phyloP scores from a whole-genome alignment of 495 filamentous ascomycete species.

The Penicillium ochrochloron region DNA sequence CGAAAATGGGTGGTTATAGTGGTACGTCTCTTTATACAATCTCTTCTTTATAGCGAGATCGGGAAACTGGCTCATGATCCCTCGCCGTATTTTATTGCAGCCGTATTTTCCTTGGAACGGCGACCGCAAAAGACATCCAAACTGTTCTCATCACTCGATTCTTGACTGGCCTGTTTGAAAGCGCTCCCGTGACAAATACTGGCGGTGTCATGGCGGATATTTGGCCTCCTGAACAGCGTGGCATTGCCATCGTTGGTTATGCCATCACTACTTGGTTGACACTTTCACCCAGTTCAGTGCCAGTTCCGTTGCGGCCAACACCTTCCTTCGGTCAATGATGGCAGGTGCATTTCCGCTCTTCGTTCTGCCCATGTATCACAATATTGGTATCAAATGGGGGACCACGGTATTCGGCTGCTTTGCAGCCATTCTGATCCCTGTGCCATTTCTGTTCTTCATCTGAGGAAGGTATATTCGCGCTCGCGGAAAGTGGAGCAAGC shows the following conservation, averaged over 20 bases:
- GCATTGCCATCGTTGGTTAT: slow-evolving; percentile 59
- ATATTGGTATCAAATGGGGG: slow-evolving; percentile 61
- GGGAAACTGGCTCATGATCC: background rate
- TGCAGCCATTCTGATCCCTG: slow-evolving; percentile 41
- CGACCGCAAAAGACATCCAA: slow-evolving; percentile 68
- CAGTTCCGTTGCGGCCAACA: slow-evolving; percentile 36
- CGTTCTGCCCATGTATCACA: slow-evolving; percentile 56
- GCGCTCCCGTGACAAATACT: slow-evolving; percentile 68
- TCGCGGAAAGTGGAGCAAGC: slow-evolving; percentile 34
- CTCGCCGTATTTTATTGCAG: slow-evolving; percentile 61
- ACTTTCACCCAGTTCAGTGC: slow-evolving; percentile 20
- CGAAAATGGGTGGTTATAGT: slow-evolving; percentile 38
- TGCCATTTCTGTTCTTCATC: slow-evolving; percentile 44
- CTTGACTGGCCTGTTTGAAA: slow-evolving; percentile 69
- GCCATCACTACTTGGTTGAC: slow-evolving; percentile 31
- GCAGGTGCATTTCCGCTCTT: slow-evolving; percentile 61
- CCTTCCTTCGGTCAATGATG: slow-evolving; percentile 59
- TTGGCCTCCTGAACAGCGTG: slow-evolving; percentile 58
- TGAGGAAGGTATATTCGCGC: slow-evolving; percentile 41
- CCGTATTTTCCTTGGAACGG: slow-evolving; percentile 64
- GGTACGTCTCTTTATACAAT: background rate
- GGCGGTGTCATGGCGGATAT: slow-evolving; percentile 72
- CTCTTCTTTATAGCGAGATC: too few relatives aligned
- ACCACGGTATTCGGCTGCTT: slow-evolving; percentile 48
- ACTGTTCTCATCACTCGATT: slow-evolving; percentile 71